Conservation (phyloP, 164 flowering plant genomes). For the Vitis amurensis region DNA sequence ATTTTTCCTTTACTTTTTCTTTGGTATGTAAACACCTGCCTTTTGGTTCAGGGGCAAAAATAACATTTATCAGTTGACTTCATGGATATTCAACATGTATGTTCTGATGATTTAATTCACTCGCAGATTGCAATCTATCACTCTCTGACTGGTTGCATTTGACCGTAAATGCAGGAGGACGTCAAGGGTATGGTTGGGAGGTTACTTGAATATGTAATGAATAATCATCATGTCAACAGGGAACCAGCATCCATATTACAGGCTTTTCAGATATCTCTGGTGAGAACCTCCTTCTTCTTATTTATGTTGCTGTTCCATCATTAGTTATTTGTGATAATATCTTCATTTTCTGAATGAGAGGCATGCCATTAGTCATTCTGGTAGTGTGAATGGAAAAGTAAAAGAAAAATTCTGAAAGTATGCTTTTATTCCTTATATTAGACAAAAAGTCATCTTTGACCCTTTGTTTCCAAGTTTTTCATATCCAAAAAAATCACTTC, state of each 20-base stretch:
- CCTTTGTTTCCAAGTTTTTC: no score
- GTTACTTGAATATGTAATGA: conserved; percentile 69
- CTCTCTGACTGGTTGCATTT: conserved; percentile 4
- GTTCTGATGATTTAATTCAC: not conserved
- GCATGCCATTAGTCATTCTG: not conserved
- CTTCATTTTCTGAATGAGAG: not conserved
- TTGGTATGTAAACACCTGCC: no score
- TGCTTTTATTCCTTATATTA: no score
- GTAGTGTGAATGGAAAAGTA: not conserved
- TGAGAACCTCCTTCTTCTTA: conserved; percentile 28
- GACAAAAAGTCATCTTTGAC: no score
- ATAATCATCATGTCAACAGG: conserved; percentile 48
- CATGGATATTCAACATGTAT: no score
- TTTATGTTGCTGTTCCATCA: not conserved
- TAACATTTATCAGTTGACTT: no score
- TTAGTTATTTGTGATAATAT: not conserved
- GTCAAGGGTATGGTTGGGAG: conserved; percentile 41
- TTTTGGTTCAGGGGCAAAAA: no score
- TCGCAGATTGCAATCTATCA: not conserved
- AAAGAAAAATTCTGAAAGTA: no score
- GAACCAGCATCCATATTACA: conserved; percentile 60
- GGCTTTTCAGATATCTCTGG: conserved; percentile 88
- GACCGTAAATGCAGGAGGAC: conserved; percentile 56
- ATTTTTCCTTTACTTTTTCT: no score
- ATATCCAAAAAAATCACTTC: no score